These are phyloP conservation scores for Gnomoniopsis sp. DNA, from an alignment of 2,329 filamentous ascomycete genomes.

Conservation along the genomic window DNA sequence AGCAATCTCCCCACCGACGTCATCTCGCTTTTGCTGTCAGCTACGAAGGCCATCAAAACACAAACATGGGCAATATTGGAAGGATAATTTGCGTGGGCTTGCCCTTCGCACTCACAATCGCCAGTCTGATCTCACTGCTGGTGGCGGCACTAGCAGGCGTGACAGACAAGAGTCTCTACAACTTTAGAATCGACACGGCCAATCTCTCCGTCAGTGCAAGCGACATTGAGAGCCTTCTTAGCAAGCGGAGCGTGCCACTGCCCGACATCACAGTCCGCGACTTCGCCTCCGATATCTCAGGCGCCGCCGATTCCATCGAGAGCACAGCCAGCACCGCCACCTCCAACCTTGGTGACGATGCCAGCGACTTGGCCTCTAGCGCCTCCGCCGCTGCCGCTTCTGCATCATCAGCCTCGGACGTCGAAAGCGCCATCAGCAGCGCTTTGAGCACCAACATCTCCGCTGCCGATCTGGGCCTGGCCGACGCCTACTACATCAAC, in stretches of 20 bases:
- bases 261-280: constrained; percentile 22
- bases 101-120: constrained; percentile 79
- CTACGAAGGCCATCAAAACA: not conserved
- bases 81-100: constrained; percentile 83
- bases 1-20: no score
- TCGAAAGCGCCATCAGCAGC: not conserved
- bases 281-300: not conserved
- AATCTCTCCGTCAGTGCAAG: constrained; percentile 53
- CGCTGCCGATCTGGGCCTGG: constrained; percentile 57
- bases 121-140: constrained; percentile 67
- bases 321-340: constrained; percentile 2
- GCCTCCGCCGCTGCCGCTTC: constrained; percentile 7
- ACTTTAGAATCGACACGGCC: constrained; percentile 60
- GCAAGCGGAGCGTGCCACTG: constrained; percentile 9
- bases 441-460: constrained; percentile 45
- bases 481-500: constrained; percentile 74
- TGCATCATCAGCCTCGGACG: constrained; percentile 1
- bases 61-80: constrained; percentile 45
- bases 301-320: not conserved
- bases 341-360: not conserved
- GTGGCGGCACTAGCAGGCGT: constrained; percentile 55
- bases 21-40: no score
- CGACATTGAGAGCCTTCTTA: constrained; percentile 31
- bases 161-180: constrained; percentile 51
- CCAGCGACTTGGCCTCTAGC: constrained; percentile 1